These are phyloP conservation scores for Barnettozyma californica DNA, from an alignment of 805 yeast genomes.

Conservation along the genomic window DNA sequence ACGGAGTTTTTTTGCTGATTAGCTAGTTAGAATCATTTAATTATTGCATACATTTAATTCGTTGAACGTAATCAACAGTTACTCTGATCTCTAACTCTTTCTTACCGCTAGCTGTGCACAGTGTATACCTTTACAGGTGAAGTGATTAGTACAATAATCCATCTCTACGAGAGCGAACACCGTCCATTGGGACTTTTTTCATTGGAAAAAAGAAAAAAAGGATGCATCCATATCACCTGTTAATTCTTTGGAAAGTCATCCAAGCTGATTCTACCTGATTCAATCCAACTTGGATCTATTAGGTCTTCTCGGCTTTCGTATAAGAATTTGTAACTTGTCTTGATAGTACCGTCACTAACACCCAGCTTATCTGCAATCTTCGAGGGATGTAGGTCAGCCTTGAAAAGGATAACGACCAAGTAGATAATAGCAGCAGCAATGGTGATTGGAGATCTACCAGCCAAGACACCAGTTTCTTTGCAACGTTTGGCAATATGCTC, in stretches of 20 bases:
- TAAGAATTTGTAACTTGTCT: conserved; percentile 81
- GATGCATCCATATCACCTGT: no score
- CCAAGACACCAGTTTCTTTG: conserved; percentile 87
- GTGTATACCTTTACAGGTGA: no score
- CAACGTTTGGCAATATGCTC: conserved; percentile 88
- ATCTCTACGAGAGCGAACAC: no score
- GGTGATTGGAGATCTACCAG: conserved; percentile 95
- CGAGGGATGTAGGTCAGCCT: conserved; percentile 66
- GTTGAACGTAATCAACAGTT: no score
- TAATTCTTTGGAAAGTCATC: conserved; percentile 28
- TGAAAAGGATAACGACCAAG: conserved; percentile 87
- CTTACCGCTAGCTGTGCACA: no score
- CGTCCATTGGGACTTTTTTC: no score
- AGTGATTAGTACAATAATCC: no score
- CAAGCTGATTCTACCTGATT: conserved; percentile 56
- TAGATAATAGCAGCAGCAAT: conserved; percentile 97
- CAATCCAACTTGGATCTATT: conserved; percentile 74
- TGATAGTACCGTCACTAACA: conserved; percentile 95
- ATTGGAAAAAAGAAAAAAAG: no score
- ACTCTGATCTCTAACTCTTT: no score
- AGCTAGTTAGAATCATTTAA: background rate
- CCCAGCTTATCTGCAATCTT: conserved; percentile 90
- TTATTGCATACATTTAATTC: background rate
- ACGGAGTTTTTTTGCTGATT: background rate
- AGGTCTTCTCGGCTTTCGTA: conserved; percentile 67